A percentile compares a stretch with the other conserved stretches of the same genome.
These are phyloP conservation scores for Brasilioporus rufonigricans DNA, from an alignment of 768 basidiomycete species.

Conservation along the genomic window DNA sequence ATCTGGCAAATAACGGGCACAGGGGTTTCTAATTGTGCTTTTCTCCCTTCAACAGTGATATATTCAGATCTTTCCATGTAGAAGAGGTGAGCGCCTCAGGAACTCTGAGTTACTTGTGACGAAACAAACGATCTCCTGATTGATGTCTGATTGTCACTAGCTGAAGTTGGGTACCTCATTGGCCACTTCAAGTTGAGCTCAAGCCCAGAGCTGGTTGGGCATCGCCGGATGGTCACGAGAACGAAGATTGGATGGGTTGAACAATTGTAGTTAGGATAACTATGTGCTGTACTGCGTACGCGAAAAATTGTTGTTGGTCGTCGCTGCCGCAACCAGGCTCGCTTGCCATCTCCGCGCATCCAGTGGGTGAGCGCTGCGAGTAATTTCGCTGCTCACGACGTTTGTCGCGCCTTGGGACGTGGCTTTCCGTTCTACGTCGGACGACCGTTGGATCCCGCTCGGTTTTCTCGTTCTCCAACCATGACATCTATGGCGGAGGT, in stretches of 20 bases:
- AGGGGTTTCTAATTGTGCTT: background rate
- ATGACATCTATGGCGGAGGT: constrained; percentile 74
- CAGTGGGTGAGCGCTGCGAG: constrained; percentile 18
- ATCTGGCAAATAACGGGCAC: background rate
- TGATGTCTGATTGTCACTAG: constrained; percentile 1
- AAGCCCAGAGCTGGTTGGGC: background rate
- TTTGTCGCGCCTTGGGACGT: constrained; percentile 16
- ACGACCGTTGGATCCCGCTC: constrained; percentile 11
- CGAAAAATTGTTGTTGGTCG: constrained; percentile 27
- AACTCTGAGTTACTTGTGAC: background rate
- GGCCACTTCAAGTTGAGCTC: background rate
- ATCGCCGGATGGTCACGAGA: background rate
- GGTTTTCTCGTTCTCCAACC: constrained; percentile 29
- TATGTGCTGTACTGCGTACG: constrained; percentile 8
- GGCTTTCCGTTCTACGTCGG: constrained; percentile 20
- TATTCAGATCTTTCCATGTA: background rate
- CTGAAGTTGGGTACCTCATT: background rate
- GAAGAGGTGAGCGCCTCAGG: background rate
- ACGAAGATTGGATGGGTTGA: background rate
- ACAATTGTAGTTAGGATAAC: constrained; percentile 16
- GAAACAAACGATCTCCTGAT: constrained; percentile 11
- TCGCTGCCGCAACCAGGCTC: constrained; percentile 18
- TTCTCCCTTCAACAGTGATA: background rate
- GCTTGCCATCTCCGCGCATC: constrained; percentile 22
- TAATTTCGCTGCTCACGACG: constrained; percentile 23